Percentiles rank a stretch among this genome's conserved stretches.
Evolutionary conservation across 192 early-diverging fungal genomes (phyloP).

Genomic region (Backusella parvicylindrica): DNA sequence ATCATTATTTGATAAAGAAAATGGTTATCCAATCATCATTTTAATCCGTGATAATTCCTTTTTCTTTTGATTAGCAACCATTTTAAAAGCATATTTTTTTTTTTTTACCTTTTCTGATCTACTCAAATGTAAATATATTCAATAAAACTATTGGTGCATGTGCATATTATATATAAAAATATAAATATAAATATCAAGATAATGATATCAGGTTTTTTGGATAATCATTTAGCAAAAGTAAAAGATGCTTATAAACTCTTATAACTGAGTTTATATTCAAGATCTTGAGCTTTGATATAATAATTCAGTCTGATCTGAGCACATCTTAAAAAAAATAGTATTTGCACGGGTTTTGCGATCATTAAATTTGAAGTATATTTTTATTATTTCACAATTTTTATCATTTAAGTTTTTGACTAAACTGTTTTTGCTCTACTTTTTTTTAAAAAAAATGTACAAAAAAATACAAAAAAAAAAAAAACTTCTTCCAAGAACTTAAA

Average conservation of each 20-base stretch:
- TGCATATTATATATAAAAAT: background rate
- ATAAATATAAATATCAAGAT: background rate
- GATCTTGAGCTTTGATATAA: background rate
- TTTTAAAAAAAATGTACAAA: background rate
- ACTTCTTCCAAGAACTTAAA: background rate
- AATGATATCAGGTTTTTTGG: background rate
- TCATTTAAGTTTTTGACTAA: background rate
- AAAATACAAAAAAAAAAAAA: background rate
- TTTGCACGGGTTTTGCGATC: background rate
- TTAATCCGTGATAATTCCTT: background rate
- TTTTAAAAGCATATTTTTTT: background rate
- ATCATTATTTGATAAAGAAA: background rate
- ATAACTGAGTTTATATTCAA: background rate
- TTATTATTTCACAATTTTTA: background rate
- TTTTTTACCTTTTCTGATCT: background rate
- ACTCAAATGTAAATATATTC: slow-evolving; percentile 13
- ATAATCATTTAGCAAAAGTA: slow-evolving; percentile 9
- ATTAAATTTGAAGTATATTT: background rate
- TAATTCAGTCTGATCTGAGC: background rate
- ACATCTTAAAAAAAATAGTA: background rate
- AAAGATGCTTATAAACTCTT: slow-evolving; percentile 19
- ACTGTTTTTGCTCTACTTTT: background rate
- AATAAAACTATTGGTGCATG: background rate
- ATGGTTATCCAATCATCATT: background rate
- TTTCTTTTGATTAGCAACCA: background rate